These are phyloP conservation scores for Lactifluus piperatus DNA, from an alignment of 768 basidiomycete genomes.

Conservation along the genomic window DNA sequence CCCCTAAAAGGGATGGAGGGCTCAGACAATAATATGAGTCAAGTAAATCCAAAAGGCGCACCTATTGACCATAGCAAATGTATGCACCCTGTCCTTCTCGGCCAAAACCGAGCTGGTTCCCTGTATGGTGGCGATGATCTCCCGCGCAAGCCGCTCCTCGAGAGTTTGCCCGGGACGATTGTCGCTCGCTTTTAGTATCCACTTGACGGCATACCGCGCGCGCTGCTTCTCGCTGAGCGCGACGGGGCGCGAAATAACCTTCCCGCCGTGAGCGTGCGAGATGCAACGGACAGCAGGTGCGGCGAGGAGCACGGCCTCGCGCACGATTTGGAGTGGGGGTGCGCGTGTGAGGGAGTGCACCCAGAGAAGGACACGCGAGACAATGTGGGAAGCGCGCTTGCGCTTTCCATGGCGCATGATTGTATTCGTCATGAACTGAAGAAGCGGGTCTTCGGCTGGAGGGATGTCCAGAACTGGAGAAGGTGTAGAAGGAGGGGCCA, in stretches of 20 bases:
- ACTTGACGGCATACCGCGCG: slow-evolving; percentile 55
- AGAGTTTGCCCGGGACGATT: slow-evolving; percentile 45
- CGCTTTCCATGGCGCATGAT: slow-evolving; percentile 60
- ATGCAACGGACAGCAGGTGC: slow-evolving; percentile 63
- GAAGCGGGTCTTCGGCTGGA: slow-evolving; percentile 66
- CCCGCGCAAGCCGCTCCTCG: slow-evolving; percentile 68
- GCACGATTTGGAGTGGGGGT: slow-evolving; percentile 73
- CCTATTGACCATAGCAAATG: slow-evolving; percentile 70
- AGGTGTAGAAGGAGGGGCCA: slow-evolving; percentile 10
- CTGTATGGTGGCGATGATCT: slow-evolving; percentile 64
- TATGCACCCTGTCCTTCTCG: slow-evolving; percentile 56
- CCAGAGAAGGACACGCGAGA: slow-evolving; percentile 56
- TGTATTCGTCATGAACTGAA: slow-evolving; percentile 53
- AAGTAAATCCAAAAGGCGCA: slow-evolving; percentile 29
- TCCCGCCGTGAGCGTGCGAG: slow-evolving; percentile 53
- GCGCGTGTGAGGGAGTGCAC: slow-evolving; percentile 68
- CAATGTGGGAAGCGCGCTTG: slow-evolving; percentile 45
- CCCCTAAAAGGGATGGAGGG: background rate
- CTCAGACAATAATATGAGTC: background rate
- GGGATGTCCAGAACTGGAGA: slow-evolving; percentile 41
- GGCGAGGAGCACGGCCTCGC: slow-evolving; percentile 56
- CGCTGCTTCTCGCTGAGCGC: slow-evolving; percentile 79
- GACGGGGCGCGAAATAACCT: slow-evolving; percentile 55
- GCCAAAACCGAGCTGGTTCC: slow-evolving; percentile 50
- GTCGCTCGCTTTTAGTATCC: slow-evolving; percentile 60